Conservation (phyloP, 352 stramenopile genomes). For the Phytopythium montanum region DNA sequence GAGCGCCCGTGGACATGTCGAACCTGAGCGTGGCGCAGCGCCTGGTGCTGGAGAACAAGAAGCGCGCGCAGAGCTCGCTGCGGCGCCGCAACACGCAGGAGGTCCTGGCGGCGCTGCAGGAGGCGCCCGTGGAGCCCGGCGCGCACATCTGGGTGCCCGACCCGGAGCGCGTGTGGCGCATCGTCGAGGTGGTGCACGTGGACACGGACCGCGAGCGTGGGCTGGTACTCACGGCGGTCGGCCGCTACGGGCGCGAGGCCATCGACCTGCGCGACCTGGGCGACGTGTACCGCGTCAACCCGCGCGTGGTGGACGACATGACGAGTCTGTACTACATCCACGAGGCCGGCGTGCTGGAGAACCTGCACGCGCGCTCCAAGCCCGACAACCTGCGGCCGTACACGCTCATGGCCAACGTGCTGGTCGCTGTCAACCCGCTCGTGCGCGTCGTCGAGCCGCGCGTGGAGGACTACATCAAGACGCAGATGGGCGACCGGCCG, state of each 20-base stretch:
- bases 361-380: conserved; percentile 71
- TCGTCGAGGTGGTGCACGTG: conserved; percentile 74
- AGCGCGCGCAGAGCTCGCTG: conserved; percentile 55
- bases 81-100: conserved; percentile 70
- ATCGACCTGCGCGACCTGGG: conserved; percentile 81
- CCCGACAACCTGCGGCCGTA: conserved; percentile 75
- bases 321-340: conserved; percentile 88
- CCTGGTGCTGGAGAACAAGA: conserved; percentile 84
- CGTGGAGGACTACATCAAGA: conserved; percentile 87
- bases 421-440: conserved; percentile 87
- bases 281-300: conserved; percentile 85
- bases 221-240: conserved; percentile 63
- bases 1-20: conserved; percentile 49
- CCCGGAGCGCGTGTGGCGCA: conserved; percentile 75
- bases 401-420: conserved; percentile 87
- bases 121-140: conserved; percentile 71
- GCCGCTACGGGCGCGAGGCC: conserved; percentile 67
- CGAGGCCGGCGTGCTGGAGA: conserved; percentile 82
- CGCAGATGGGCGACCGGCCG: conserved; percentile 81
- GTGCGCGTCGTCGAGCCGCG: conserved; percentile 76
- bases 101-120: conserved; percentile 56
- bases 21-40: conserved; percentile 75
- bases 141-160: conserved; percentile 87
- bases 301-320: conserved; percentile 86
- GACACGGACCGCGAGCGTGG: conserved; percentile 52